phyloP scores from a whole-genome alignment of 1,284 basidiomycete species.

The Psilocybe mexicana region DNA sequence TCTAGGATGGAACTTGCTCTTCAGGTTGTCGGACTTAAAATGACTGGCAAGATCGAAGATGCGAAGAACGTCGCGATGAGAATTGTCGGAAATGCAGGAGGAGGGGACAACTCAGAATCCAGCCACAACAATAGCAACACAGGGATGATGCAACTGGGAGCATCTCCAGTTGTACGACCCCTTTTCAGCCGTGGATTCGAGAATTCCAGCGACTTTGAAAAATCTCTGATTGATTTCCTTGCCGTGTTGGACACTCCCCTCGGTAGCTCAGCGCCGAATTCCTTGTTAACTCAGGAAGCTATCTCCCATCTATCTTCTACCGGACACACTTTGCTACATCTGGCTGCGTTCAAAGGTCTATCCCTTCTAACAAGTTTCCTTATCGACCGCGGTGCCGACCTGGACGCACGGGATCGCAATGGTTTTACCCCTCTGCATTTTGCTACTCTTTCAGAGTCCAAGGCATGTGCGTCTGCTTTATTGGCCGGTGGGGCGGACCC shows the following conservation, averaged over 20 bases:
- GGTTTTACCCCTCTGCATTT: constrained; percentile 92
- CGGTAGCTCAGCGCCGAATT: constrained; percentile 38
- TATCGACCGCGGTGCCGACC: constrained; percentile 70
- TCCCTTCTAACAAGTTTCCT: constrained; percentile 73
- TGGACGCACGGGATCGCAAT: constrained; percentile 87
- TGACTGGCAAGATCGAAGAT: constrained; percentile 94
- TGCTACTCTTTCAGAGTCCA: constrained; percentile 71
- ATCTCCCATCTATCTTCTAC: constrained; percentile 67
- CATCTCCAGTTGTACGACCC: constrained; percentile 44
- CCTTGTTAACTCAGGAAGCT: constrained; percentile 42
- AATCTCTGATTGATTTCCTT: constrained; percentile 78
- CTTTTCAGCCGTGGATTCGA: constrained; percentile 48
- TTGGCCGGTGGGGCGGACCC: constrained; percentile 79
- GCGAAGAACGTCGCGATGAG: constrained; percentile 90
- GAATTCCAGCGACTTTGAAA: constrained; percentile 70
- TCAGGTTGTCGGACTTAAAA: constrained; percentile 93
- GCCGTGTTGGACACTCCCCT: constrained; percentile 65
- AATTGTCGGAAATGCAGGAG: constrained; percentile 68
- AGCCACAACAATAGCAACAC: constrained; percentile 29
- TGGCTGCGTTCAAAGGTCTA: constrained; percentile 84
- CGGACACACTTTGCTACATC: constrained; percentile 86
- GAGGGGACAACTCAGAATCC: constrained; percentile 44
- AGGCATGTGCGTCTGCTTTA: constrained; percentile 68
- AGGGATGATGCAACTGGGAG: constrained; percentile 56
- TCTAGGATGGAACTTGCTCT: constrained; percentile 90